A percentile compares a stretch with the other conserved stretches of the same genome.
Conservation (phyloP, 768 basidiomycete species). For the Neoboletus magnificus region DNA sequence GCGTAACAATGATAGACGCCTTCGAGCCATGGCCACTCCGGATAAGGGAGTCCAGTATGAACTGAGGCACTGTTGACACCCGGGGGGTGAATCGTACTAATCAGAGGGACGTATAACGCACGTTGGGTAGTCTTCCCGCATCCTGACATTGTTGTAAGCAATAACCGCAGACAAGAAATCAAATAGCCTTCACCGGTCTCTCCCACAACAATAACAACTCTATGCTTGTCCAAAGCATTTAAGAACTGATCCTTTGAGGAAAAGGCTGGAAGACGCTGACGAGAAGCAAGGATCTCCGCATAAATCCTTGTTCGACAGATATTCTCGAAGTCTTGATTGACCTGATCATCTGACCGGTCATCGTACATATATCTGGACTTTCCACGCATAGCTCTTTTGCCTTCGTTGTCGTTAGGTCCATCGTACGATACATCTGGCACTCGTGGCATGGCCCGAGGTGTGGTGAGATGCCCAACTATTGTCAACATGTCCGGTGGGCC, state of each 20-base stretch:
- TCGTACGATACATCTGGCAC: constrained; percentile 15
- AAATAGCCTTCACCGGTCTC: constrained; percentile 63
- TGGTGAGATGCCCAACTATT: constrained; percentile 46
- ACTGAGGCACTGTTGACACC: constrained; percentile 67
- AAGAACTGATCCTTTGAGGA: constrained; percentile 62
- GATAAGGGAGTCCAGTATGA: constrained; percentile 83
- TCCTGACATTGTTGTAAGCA: constrained; percentile 39
- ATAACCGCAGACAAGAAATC: background rate
- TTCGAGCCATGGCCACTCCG: constrained; percentile 52
- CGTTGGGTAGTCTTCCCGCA: constrained; percentile 91
- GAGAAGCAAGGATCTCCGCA: constrained; percentile 47
- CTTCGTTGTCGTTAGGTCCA: background rate
- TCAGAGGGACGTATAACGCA: constrained; percentile 29
- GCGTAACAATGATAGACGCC: constrained; percentile 80
- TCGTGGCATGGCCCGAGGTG: constrained; percentile 10
- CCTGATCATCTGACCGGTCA: constrained; percentile 43
- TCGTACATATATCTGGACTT: constrained; percentile 29
- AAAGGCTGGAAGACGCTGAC: constrained; percentile 77
- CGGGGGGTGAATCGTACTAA: background rate
- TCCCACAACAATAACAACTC: constrained; percentile 82
- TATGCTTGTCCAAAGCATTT: constrained; percentile 48
- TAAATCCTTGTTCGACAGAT: constrained; percentile 49
- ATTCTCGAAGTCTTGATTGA: constrained; percentile 51
- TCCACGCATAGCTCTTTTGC: background rate
- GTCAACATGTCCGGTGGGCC: constrained; percentile 74